Evolutionary conservation across 2,329 filamentous ascomycete genomes (phyloP).

Genomic region (Colletotrichum chrysophilum): DNA sequence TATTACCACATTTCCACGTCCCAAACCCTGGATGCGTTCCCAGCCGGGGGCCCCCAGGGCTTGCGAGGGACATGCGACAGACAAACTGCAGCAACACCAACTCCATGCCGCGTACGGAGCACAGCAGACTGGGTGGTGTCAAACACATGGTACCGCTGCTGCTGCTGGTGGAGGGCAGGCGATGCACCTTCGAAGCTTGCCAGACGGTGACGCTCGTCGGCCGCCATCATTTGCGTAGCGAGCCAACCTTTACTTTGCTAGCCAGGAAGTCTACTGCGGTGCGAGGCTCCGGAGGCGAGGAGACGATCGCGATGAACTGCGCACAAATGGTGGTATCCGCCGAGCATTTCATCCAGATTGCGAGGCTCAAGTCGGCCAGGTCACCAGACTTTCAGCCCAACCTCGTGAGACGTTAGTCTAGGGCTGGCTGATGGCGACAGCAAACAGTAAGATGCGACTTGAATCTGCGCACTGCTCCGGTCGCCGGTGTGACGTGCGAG

Average conservation of each 20-base stretch:
- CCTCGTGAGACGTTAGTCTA: background rate
- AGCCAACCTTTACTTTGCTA: background rate
- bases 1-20: background rate
- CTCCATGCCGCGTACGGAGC: background rate
- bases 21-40: background rate
- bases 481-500: background rate
- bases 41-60: background rate
- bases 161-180: background rate
- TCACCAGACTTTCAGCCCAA: background rate
- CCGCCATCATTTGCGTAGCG: background rate
- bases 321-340: background rate
- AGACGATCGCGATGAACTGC: background rate
- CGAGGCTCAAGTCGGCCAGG: background rate
- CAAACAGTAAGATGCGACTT: background rate
- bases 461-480: background rate
- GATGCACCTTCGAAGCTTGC: constrained; percentile 6
- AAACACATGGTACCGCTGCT: background rate
- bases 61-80: background rate
- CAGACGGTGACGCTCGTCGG: background rate
- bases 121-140: background rate
- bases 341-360: background rate
- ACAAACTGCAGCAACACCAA: constrained; percentile 6
- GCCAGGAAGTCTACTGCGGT: background rate
- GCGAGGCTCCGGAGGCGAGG: background rate
- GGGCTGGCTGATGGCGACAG: background rate